Evolutionary conservation across 345 rosid species (phyloP).

Genomic region (Sonneratia caseolaris): DNA sequence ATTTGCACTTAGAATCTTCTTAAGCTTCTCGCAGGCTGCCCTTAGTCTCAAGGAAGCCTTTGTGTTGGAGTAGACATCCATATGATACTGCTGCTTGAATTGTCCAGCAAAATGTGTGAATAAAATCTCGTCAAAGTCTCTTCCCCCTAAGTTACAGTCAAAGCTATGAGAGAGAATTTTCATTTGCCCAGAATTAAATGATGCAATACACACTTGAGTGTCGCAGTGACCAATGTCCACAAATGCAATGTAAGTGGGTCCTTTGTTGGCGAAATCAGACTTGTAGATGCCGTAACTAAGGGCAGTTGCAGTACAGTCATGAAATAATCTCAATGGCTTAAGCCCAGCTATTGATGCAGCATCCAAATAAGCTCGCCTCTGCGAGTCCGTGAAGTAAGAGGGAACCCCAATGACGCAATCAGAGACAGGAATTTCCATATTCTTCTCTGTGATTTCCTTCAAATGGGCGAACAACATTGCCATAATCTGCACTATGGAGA

Average conservation of each 20-base stretch:
- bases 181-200: constrained; percentile 44
- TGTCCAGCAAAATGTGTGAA: constrained; percentile 42
- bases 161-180: constrained; percentile 44
- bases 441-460: constrained; percentile 41
- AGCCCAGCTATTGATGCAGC: constrained; percentile 48
- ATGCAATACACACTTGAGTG: constrained; percentile 44
- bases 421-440: constrained; percentile 31
- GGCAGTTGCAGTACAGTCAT: constrained; percentile 51
- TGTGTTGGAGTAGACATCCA: constrained; percentile 42
- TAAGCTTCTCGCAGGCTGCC: constrained; percentile 51
- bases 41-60: constrained; percentile 42
- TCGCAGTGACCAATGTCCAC: constrained; percentile 56
- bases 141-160: constrained; percentile 50
- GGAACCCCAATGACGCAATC: constrained; percentile 58
- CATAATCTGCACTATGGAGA: constrained; percentile 36
- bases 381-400: constrained; percentile 49
- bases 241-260: constrained; percentile 36
- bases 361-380: constrained; percentile 44
- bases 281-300: constrained; percentile 52
- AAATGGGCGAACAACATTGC: constrained; percentile 48
- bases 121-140: constrained; percentile 48
- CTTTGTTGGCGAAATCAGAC: constrained; percentile 35
- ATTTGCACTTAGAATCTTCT: constrained; percentile 55
- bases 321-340: constrained; percentile 49
- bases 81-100: constrained; percentile 44